Evolutionary conservation across 1,284 basidiomycete genomes (phyloP), one percentile per base, ranked within the genome.

Genomic region (Microbotryomycetes sp.): DNA sequence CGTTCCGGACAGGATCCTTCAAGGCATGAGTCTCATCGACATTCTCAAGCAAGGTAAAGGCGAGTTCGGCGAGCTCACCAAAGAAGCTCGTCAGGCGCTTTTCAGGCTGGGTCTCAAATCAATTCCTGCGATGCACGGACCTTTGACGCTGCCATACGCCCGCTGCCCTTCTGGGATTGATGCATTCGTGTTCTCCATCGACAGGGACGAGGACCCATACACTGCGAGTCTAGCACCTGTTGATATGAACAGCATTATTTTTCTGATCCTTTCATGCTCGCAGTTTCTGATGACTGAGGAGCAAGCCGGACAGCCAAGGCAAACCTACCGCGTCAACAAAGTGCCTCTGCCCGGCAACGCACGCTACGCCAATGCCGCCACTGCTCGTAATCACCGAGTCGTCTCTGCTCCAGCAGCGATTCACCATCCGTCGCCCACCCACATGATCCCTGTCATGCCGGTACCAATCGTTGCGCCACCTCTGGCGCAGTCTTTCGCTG

Each of bases 51-150:
- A n/a, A 13, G 62, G 62, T 11, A 66, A 66, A 45, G 46, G 61
- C 41, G 52, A 35, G n/a, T 41, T n/a, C 23, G 65, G 62, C 28
- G 52, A 66, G 2, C 9, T 66, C 15, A 64, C 59, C 7, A 18
- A 4, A 7, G 45, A 29, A 2, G 62, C 62, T 11, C 65, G 67
- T 45, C 59, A 52, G 7, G 65, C 68, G 5, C 48, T 76, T 30
- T 48, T 64, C 3, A 67, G 71, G 55, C 59, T 75, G 4, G 75
- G 65, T 13, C 52, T 66, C 35, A 61, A 54, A 52, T 26, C 31
- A 15, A 60, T 66, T 26, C 62, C 65, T 2, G 30, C 62, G 13
- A 50, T 66, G 28, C 65, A 66, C 18, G 65, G 65, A 5, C 60
- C 65, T 7, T 35, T 58, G 11, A 57, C 27, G 13, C 53, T 66